Base-by-base conservation (phyloP, 176 grass and related monocot species). In the Ampelocalamus luodianensis region DNA sequence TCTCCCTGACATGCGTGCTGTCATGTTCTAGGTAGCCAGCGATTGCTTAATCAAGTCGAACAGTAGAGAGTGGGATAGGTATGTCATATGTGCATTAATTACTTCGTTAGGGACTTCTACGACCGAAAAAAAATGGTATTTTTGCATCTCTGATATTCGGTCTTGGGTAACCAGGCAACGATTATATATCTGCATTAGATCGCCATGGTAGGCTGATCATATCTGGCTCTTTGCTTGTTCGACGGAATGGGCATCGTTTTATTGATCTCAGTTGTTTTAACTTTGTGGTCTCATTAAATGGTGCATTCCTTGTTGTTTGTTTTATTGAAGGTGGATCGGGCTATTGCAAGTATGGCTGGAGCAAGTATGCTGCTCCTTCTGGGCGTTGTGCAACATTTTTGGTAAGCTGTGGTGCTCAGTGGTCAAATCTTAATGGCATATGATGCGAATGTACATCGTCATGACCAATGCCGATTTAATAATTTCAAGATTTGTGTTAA, bases 291-390 rank as follows among this genome's bases (percentile, higher is more conserved):
- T 77, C 43, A 64, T 66, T 32, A 46, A 68, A 44, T 40, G 29
- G 46, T 82, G 55, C 65, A 55, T 65, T 48, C 36, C 74, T 13
- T 74, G 8, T 58, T 82, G 9, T 68, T 88, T 83, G 23, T 72
- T 48, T 69, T 50, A 88, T 76, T 81, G 44, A 86, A 98, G 96
- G 96, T 89, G 96, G 96, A 82, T 98, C 96, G 17, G 96, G 96
- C 43, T 98, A 98, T 72, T 98, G 93, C 78, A 98, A 98, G 81
- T 98, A 90, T 84, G 96, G 96, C 71, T 94, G 96, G 96, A 98
- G 96, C 96, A 98, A 98, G 78, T 95, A 88, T 16, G 87, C 66
- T 82, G 94, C 91, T 89, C 96, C 96, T 68, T 94, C 93, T 77
- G 96, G 93, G 20, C 96, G 96, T 7, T 98, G 93, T 76, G 89